Base-by-base conservation (phyloP, 2,329 filamentous ascomycete genomes). In the Leptographium radiaticola region DNA sequence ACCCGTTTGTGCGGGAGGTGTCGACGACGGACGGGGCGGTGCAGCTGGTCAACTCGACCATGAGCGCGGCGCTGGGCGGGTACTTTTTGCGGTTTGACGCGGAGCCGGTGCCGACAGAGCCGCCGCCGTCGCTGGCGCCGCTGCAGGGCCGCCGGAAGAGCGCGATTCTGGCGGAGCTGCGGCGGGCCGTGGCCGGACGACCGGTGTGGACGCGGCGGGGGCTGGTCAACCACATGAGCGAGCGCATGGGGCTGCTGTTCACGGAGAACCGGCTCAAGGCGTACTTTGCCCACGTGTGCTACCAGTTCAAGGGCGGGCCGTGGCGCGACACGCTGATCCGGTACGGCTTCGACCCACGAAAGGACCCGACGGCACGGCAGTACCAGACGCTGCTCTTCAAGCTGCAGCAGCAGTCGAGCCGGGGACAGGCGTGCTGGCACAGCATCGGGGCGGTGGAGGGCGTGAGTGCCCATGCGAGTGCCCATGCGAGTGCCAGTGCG, bases 361-460 rank as follows among this genome's bases (percentile, higher is more conserved):
- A 71, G 15, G 84, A 90, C 57, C 82, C 87, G 0, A 77, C 82
- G 53, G 90, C 86, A 64, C 84, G 89, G 38, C 73, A 81, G 53
- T 97, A 95, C 66, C 93, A 98, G 68, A 94, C 89, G 0, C 75
- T 96, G 58, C 86, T 88, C 70, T 95, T 95, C 71, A 87, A 89
- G 64, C 71, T 94, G 30, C 74, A 76, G 51, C 76, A 71, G 57
- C 71, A 71, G 56, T 66, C 71, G 9, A 72, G 71, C 6, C 65
- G 67, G n/a, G 70, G 71, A 43, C 71, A 71, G 25, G 67, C 72
- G 44, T 52, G 56, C 56, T 68, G 62, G 65, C 56, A 60, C 55
- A 56, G 62, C 50, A 60, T 65, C 2, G 15, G 59, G 56, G 2
- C 16, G 39, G 15, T 8, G 10, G 39, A 10, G 15, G 36, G 43